Conservation (phyloP, 495 filamentous ascomycete genomes). For the Aspergillus bertholletiae region DNA sequence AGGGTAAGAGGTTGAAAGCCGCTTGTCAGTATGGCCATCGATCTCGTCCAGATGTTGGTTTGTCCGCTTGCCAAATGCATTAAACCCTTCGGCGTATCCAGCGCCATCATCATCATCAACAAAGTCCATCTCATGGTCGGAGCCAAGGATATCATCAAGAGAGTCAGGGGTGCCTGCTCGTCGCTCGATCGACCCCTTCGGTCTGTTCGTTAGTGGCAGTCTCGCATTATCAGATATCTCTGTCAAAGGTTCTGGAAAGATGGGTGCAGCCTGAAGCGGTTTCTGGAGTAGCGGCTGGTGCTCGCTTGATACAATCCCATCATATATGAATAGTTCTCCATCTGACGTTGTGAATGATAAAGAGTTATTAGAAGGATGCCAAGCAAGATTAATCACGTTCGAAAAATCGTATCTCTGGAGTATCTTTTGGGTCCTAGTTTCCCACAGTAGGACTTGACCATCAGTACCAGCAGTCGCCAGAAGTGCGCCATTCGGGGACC, state of each 20-base stretch:
- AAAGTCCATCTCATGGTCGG: slow-evolving; percentile 62
- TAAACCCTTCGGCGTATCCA: slow-evolving; percentile 70
- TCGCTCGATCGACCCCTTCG: slow-evolving; percentile 45
- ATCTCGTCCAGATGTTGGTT: slow-evolving; percentile 49
- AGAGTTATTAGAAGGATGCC: slow-evolving; percentile 88
- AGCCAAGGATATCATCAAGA: slow-evolving; percentile 54
- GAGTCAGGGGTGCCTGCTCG: slow-evolving; percentile 51
- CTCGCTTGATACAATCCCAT: slow-evolving; percentile 70
- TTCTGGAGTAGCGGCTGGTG: slow-evolving; percentile 58
- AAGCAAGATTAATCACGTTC: slow-evolving; percentile 78
- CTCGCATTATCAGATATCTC: slow-evolving; percentile 66
- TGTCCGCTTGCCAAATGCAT: slow-evolving; percentile 57
- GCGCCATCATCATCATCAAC: slow-evolving; percentile 95
- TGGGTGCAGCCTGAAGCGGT: slow-evolving; percentile 70
- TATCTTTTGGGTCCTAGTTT: slow-evolving; percentile 78
- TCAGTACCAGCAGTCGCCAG: slow-evolving; percentile 80
- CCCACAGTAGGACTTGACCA: slow-evolving; percentile 82
- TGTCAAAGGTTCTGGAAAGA: slow-evolving; percentile 74
- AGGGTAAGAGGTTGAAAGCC: slow-evolving; percentile 52
- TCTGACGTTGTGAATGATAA: slow-evolving; percentile 87
- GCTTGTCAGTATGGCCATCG: slow-evolving; percentile 54
- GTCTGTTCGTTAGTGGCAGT: slow-evolving; percentile 51
- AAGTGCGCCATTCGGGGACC: slow-evolving; percentile 92
- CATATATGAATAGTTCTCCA: slow-evolving; percentile 86
- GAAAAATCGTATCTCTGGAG: slow-evolving; percentile 63